Conservation (phyloP, 2,329 filamentous ascomycete species). For the Fusarium sp. region DNA sequence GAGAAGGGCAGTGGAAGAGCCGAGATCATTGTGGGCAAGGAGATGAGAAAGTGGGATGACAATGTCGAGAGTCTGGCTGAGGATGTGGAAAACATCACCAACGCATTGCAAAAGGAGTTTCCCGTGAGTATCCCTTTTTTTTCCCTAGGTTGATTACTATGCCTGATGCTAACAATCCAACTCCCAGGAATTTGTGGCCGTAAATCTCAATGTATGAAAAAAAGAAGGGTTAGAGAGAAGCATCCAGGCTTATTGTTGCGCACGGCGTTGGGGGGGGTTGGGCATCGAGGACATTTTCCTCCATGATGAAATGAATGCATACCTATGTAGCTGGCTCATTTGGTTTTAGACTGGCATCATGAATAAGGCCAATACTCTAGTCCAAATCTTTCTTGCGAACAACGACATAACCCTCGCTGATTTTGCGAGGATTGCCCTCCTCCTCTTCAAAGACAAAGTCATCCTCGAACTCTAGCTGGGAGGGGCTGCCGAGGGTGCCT, state of each 20-base stretch:
- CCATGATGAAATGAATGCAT: slow-evolving; percentile 32
- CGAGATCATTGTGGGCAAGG: slow-evolving; percentile 71
- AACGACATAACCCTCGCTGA: slow-evolving; percentile 65
- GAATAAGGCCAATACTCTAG: slow-evolving; percentile 42
- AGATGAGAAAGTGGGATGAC: slow-evolving; percentile 87
- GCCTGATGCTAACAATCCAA: slow-evolving; percentile 14
- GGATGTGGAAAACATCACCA: slow-evolving; percentile 88
- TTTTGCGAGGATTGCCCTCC: slow-evolving; percentile 54
- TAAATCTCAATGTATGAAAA: slow-evolving; percentile 57
- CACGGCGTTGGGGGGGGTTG: slow-evolving; percentile 37
- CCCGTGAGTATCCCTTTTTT: slow-evolving; percentile 60
- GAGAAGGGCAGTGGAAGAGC: slow-evolving; percentile 75
- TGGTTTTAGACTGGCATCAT: slow-evolving; percentile 29
- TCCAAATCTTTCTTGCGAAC: slow-evolving; percentile 64
- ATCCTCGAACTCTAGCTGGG: slow-evolving; percentile 3
- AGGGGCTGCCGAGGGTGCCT: slow-evolving; percentile 26
- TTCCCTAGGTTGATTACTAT: background rate
- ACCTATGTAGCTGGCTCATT: slow-evolving; percentile 9
- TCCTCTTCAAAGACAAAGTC: slow-evolving; percentile 61
- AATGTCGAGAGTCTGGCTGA: slow-evolving; percentile 89
- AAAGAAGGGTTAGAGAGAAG: slow-evolving; percentile 8
- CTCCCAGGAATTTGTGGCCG: slow-evolving; percentile 65
- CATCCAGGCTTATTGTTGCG: slow-evolving; percentile 33
- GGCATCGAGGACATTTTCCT: slow-evolving; percentile 28
- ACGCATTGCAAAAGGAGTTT: slow-evolving; percentile 82